Conservation (phyloP, 495 filamentous ascomycete genomes). For the Polyplosphaeria fusca region DNA sequence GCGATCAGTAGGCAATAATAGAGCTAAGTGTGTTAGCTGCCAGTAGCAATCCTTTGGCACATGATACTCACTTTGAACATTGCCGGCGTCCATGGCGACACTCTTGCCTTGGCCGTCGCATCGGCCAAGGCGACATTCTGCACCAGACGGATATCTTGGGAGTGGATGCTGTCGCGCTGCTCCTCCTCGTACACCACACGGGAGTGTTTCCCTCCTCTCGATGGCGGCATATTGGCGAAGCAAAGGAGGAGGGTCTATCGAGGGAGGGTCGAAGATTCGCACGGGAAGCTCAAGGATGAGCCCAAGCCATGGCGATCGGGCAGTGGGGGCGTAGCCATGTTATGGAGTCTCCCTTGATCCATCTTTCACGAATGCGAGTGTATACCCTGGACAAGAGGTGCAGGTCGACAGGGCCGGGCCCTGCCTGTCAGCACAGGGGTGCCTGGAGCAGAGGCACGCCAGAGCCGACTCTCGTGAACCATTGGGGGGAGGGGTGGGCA, state of each 20-base stretch:
- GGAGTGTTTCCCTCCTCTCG: neutral
- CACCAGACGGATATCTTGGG: slow-evolving; percentile 28
- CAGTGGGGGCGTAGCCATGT: slow-evolving; percentile 8
- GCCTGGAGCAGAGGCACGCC: slow-evolving; percentile 8
- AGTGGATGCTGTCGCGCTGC: slow-evolving; percentile 8
- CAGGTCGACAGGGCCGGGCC: slow-evolving; percentile 3
- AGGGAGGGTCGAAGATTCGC: neutral
- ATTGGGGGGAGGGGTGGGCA: slow-evolving; percentile 24
- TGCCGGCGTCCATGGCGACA: slow-evolving; percentile 28
- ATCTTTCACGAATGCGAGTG: slow-evolving; percentile 5
- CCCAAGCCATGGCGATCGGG: slow-evolving; percentile 17
- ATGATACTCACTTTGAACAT: slow-evolving; percentile 32
- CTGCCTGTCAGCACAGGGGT: slow-evolving; percentile 6
- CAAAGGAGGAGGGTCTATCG: neutral
- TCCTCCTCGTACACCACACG: slow-evolving; percentile 16
- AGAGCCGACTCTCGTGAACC: slow-evolving; percentile 16
- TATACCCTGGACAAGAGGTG: slow-evolving; percentile 19
- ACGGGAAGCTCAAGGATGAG: slow-evolving; percentile 11
- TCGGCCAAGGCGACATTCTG: slow-evolving; percentile 37
- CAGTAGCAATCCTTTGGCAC: neutral
- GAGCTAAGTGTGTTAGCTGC: slow-evolving; percentile 34
- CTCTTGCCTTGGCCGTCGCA: slow-evolving; percentile 28
- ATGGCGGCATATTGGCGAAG: slow-evolving; percentile 2
- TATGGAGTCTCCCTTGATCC: slow-evolving; percentile 6
- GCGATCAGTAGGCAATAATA: slow-evolving; percentile 46